Base-by-base conservation (phyloP, 495 filamentous ascomycete species). In the Aspergillus nanangensis region DNA sequence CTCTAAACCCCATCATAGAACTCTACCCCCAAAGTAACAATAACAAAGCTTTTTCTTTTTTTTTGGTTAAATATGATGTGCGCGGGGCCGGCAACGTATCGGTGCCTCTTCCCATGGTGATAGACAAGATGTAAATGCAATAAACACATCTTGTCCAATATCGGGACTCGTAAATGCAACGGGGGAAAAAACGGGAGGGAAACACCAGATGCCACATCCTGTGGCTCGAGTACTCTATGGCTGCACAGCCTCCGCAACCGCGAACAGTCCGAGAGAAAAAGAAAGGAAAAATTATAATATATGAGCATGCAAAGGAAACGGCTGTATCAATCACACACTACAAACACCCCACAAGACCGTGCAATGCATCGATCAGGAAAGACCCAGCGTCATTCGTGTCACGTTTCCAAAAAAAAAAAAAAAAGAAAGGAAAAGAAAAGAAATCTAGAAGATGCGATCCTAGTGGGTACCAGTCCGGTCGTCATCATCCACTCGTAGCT, bases 401-500 rank as follows among this genome's bases (percentile, higher is more conserved):
- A 50, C 49, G 47, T 58, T 34, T 50, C 48, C 45, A 56, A 56
- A 50, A 51, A 17, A 14, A 45, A 45, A 44, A 18, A 43, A 48
- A 41, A 36, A 44, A 41, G 32, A 20, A 31, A 46, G 35, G 19
- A 23, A 21, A 39, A 21, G 18, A 39, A 18, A 39, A 21, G 18
- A 39, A 17, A 25, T 24, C 44, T 8, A 39, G 14, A 3, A 13
- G 19, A n/a, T 1, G 11, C 4, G 43, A 20, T 23, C 41, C 47
- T 38, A 53, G 32, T 61, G 53, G 18, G 58, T 55, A 35, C 50
- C 45, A 34, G 66, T 55, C 45, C 58, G 62, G 10, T 68, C 62
- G 20, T 70, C 69, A 7, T 71, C 67, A 20, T 61, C 54, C 18
- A 72, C 62, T 39, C 59, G 65, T 27, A 76, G 55, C 50, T 77